Evolutionary conservation across 768 basidiomycete genomes (phyloP).

Genomic region (Amanita fuliginea): DNA sequence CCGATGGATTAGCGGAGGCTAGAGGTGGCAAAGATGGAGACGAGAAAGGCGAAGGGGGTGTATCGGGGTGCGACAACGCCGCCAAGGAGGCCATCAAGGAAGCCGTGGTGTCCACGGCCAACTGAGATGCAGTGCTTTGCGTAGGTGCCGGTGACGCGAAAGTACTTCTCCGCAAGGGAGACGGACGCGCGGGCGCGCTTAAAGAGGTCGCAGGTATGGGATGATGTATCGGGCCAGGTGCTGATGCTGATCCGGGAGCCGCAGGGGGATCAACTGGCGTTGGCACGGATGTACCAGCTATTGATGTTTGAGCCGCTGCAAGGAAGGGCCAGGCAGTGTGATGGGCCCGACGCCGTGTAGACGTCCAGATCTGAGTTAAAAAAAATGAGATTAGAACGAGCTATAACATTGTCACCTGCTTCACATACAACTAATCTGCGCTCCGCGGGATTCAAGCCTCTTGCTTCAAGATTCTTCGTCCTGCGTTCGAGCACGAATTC

Average conservation of each 20-base stretch:
- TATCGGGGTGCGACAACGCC: constrained; percentile 7
- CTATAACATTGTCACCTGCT: background rate
- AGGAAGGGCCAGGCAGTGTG: constrained; percentile 97
- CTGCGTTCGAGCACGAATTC: constrained; percentile 85
- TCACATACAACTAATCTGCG: constrained; percentile 55
- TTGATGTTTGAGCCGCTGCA: constrained; percentile 19
- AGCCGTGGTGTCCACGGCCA: constrained; percentile 5
- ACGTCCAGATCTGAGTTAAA: constrained; percentile 88
- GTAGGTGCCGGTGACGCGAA: background rate
- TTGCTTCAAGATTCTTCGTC: constrained; percentile 62
- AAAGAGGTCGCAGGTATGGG: background rate
- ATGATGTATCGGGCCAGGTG: background rate
- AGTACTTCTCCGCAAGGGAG: background rate
- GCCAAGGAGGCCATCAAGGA: background rate
- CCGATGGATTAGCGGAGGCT: constrained; percentile 12
- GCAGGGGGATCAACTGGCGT: background rate
- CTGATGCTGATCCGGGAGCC: background rate
- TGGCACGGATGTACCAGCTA: constrained; percentile 10
- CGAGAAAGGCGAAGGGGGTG: constrained; percentile 4
- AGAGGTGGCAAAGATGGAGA: constrained; percentile 9
- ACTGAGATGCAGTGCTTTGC: background rate
- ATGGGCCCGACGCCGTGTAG: constrained; percentile 82
- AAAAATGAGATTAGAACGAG: background rate
- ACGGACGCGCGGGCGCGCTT: background rate
- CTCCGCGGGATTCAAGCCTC: constrained; percentile 49